Conservation (phyloP, 768 basidiomycete species). For the Amanita subjunquillea region DNA sequence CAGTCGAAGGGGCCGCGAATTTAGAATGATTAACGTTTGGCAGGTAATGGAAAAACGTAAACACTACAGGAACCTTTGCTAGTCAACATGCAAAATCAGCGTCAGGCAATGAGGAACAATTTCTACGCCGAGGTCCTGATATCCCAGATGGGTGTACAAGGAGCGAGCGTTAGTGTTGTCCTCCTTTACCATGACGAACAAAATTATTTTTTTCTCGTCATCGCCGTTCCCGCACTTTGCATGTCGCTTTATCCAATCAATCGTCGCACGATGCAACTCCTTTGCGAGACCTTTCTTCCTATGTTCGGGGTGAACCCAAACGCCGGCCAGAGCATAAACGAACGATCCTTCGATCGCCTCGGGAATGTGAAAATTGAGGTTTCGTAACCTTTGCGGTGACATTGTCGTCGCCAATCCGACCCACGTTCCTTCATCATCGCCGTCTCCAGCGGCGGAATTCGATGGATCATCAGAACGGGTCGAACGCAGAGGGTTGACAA, state of each 20-base stretch:
- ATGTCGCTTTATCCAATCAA: constrained; percentile 5
- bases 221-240: not conserved
- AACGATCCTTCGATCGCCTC: constrained; percentile 1
- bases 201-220: constrained; percentile 4
- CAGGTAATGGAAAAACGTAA: constrained; percentile 46
- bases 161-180: constrained; percentile 11
- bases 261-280: constrained; percentile 6
- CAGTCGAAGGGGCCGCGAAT: constrained; percentile 6
- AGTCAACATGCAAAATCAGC: constrained; percentile 17
- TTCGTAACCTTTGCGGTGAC: constrained; percentile 1
- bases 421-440: constrained; percentile 3
- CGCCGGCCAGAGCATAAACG: constrained; percentile 10
- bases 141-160: constrained; percentile 14
- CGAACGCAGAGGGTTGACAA: not conserved
- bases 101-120: not conserved
- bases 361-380: not conserved
- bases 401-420: constrained; percentile 7
- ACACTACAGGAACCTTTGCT: constrained; percentile 44
- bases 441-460: not conserved
- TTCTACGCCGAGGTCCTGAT: constrained; percentile 7
- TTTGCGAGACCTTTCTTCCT: constrained; percentile 12
- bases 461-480: constrained; percentile 7
- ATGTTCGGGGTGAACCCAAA: constrained; percentile 17
- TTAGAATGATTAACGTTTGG: constrained; percentile 49
- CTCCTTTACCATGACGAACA: constrained; percentile 12